Conservation (phyloP, 805 yeast genomes). For the Spathaspora gorwiae region DNA sequence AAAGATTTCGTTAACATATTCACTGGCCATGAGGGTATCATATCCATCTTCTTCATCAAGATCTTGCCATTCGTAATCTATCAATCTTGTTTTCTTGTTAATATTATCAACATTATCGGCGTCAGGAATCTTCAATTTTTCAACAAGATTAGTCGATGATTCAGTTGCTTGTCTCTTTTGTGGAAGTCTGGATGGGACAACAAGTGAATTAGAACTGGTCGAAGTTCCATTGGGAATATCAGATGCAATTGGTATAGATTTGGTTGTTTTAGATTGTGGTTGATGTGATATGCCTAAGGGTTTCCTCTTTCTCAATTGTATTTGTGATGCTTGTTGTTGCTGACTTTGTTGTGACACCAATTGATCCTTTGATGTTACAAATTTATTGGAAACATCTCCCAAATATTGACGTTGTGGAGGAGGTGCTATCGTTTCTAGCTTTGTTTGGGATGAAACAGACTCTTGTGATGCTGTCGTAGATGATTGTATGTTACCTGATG, state of each 20-base stretch:
- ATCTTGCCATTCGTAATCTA: constrained; percentile 63
- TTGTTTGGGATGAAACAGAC: neutral
- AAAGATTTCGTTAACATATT: constrained; percentile 85
- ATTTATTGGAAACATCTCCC: constrained; percentile 38
- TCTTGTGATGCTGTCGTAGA: neutral
- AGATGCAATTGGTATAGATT: constrained; percentile 5
- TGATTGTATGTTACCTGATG: neutral
- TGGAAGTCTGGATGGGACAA: constrained; percentile 32
- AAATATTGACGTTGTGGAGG: constrained; percentile 22
- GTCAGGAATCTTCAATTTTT: constrained; percentile 19
- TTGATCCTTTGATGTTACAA: constrained; percentile 14
- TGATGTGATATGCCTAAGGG: constrained; percentile 31
- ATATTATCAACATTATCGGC: constrained; percentile 7
- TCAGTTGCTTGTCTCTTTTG: constrained; percentile 57
- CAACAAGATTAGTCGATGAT: constrained; percentile 42
- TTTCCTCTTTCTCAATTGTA: constrained; percentile 15
- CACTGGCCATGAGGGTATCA: constrained; percentile 85
- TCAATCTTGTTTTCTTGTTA: constrained; percentile 33
- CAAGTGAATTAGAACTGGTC: constrained; percentile 3
- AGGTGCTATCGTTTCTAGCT: neutral
- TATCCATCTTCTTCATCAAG: constrained; percentile 65
- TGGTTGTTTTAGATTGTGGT: constrained; percentile 10
- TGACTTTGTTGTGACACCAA: neutral
- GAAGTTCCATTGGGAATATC: constrained; percentile 1
- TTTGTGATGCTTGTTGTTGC: neutral